Conservation (phyloP, 176 grass and related monocot genomes). For the Oryza nivara region DNA sequence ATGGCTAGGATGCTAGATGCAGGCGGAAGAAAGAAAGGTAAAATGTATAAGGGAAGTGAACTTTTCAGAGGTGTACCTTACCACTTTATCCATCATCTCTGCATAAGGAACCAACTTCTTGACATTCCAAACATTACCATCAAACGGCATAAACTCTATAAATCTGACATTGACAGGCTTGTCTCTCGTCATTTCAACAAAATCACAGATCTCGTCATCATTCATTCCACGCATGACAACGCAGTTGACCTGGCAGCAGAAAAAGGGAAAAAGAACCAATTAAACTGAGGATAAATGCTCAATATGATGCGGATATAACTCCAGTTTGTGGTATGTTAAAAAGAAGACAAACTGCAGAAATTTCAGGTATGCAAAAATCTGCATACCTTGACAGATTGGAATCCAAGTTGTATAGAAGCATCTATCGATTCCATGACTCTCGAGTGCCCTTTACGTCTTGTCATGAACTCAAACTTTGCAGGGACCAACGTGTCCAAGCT, state of each 20-base stretch:
- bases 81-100: constrained; percentile 94
- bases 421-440: constrained; percentile 85
- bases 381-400: constrained; percentile 74
- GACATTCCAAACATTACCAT: constrained; percentile 99
- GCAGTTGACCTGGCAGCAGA: constrained; percentile 76
- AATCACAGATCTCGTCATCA: constrained; percentile 93
- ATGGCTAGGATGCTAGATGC: background rate
- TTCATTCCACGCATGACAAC: constrained; percentile 92
- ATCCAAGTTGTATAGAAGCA: constrained; percentile 79
- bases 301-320: background rate
- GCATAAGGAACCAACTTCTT: constrained; percentile 95
- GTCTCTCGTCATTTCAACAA: constrained; percentile 85
- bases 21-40: background rate
- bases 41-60: constrained; percentile 2
- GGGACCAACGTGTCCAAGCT: constrained; percentile 93
- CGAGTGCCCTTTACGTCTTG: constrained; percentile 84
- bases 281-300: constrained; percentile 4
- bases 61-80: constrained; percentile 66
- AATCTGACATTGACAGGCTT: constrained; percentile 91
- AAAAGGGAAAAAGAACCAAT: background rate
- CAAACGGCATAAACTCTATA: constrained; percentile 99
- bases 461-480: constrained; percentile 98
- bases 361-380: constrained; percentile 1
- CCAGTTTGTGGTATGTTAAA: background rate
- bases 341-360: background rate